Percentiles rank a stretch among this genome's conserved stretches.
These are phyloP conservation scores for Prototheca cutis DNA, from an alignment of 163 green algal genomes.

Conservation along the genomic window DNA sequence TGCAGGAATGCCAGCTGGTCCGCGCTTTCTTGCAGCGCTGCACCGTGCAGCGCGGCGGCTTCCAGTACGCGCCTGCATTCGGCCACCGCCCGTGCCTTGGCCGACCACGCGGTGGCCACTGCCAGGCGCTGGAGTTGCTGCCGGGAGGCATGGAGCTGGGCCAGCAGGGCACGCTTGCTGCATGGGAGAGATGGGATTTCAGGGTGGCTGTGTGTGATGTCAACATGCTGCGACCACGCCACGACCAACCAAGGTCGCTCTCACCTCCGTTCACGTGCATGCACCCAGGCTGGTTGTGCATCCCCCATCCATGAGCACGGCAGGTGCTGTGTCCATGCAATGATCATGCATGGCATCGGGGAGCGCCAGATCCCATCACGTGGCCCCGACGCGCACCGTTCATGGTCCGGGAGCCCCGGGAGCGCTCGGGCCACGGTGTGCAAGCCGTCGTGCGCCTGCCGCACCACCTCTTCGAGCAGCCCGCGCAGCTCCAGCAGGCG, in stretches of 20 bases:
- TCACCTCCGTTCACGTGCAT: too few relatives aligned
- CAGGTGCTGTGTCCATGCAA: too few relatives aligned
- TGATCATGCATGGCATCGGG: neutral
- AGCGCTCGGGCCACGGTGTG: conserved; percentile 3
- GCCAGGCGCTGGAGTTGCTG: conserved; percentile 39
- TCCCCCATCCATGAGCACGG: too few relatives aligned
- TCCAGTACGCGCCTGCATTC: conserved; percentile 27
- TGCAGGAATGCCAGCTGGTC: conserved; percentile 37
- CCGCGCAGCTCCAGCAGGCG: conserved; percentile 12
- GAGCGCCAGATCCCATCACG: neutral
- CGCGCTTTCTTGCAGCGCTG: conserved; percentile 14
- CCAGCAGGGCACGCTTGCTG: conserved; percentile 30
- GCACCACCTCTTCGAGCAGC: conserved; percentile 12
- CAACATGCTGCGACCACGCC: too few relatives aligned
- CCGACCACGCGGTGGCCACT: conserved; percentile 32
- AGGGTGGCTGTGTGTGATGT: too few relatives aligned
- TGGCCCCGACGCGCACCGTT: neutral
- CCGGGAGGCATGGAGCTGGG: conserved; percentile 29
- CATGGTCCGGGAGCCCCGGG: neutral
- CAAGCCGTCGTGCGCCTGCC: conserved; percentile 9
- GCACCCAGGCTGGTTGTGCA: too few relatives aligned
- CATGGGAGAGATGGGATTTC: neutral
- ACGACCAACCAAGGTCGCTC: too few relatives aligned
- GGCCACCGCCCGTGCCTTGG: conserved; percentile 38
- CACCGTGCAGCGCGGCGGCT: conserved; percentile 4